Evolutionary conservation across 148 eudicot species (phyloP).

Genomic region (Nepenthes gracilis): DNA sequence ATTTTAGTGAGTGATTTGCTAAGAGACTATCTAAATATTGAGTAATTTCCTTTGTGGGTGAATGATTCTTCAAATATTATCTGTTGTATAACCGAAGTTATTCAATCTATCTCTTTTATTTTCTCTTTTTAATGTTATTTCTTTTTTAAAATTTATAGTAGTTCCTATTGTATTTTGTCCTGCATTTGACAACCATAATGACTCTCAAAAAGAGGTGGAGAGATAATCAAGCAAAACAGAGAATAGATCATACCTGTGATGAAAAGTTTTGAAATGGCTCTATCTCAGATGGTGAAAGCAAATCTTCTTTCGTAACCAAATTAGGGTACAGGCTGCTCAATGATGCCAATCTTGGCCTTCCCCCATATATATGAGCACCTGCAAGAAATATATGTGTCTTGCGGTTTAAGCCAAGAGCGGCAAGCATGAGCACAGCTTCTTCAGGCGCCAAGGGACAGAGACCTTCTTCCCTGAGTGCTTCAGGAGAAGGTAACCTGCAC

Average conservation of each 20-base stretch:
- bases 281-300: slow-evolving; percentile 76
- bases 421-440: slow-evolving; percentile 95
- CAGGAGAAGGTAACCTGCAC: slow-evolving; percentile 78
- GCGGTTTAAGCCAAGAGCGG: slow-evolving; percentile 89
- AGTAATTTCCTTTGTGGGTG: no score
- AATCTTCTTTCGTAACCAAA: slow-evolving; percentile 79
- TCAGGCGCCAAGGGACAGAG: slow-evolving; percentile 92
- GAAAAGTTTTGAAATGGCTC: slow-evolving; percentile 82
- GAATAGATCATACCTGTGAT: slow-evolving; percentile 54
- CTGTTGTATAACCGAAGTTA: no score
- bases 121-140: no score
- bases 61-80: no score
- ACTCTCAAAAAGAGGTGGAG: neutral
- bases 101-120: no score
- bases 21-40: no score
- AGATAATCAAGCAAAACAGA: neutral
- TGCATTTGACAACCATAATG: no score
- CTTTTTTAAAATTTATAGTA: no score
- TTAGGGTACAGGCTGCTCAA: slow-evolving; percentile 78
- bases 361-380: slow-evolving; percentile 96
- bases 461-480: slow-evolving; percentile 66
- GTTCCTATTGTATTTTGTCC: no score
- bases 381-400: slow-evolving; percentile 70
- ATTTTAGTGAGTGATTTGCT: no score
- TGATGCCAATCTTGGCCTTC: slow-evolving; percentile 69